Conservation (phyloP, 306 rosid genomes). For the Quercus ilex region DNA sequence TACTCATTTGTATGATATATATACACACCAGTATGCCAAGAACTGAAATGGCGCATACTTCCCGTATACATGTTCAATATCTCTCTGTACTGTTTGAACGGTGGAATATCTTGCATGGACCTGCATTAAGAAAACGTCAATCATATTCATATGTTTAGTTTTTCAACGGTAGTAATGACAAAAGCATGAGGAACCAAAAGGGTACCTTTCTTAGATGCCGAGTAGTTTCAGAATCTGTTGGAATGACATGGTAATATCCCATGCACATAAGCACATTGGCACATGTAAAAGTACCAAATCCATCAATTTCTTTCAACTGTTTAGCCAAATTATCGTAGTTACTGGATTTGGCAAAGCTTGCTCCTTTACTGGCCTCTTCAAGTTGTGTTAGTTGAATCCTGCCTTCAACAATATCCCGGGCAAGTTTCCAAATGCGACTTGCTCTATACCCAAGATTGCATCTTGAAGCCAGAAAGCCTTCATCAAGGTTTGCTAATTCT, state of each 20-base stretch:
- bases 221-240: constrained; percentile 50
- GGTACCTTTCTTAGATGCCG: constrained; percentile 48
- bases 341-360: constrained; percentile 14
- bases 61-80: constrained; percentile 43
- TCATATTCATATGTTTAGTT: background rate
- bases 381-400: constrained; percentile 35
- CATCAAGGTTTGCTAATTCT: constrained; percentile 42
- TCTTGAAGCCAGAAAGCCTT: constrained; percentile 35
- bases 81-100: constrained; percentile 23
- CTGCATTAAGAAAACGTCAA: constrained; percentile 20
- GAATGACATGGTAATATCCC: constrained; percentile 53
- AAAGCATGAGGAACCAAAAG: background rate
- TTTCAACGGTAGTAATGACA: background rate
- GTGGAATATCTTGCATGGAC: constrained; percentile 38
- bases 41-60: constrained; percentile 54
- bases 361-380: constrained; percentile 39
- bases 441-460: constrained; percentile 59
- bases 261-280: constrained; percentile 56
- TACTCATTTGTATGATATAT: no score
- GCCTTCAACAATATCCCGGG: constrained; percentile 39
- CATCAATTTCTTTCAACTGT: constrained; percentile 44
- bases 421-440: constrained; percentile 38
- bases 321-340: constrained; percentile 26
- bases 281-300: constrained; percentile 53
- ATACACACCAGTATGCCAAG: constrained; percentile 50